phyloP scores from a whole-genome alignment of 2,329 filamentous ascomycete genomes.

The Hypoxylon sp. region DNA sequence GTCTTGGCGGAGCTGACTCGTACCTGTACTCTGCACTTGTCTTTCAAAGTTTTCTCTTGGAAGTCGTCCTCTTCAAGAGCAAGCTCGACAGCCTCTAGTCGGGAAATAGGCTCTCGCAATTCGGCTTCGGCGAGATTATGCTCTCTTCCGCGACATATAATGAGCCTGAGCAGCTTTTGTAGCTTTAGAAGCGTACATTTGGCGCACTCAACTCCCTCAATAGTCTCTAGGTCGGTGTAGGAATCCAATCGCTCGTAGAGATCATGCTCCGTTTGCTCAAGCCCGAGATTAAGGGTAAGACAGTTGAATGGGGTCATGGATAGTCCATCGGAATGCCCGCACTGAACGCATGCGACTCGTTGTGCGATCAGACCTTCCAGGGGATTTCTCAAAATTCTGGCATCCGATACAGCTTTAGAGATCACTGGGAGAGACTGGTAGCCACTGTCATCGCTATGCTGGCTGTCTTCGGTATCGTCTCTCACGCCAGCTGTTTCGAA shows the following conservation, averaged over 20 bases:
- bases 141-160: constrained; percentile 59
- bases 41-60: constrained; percentile 73
- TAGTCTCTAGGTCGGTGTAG: constrained; percentile 86
- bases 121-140: constrained; percentile 60
- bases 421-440: constrained; percentile 63
- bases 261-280: constrained; percentile 72
- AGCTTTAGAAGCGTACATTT: constrained; percentile 85
- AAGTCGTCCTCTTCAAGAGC: constrained; percentile 86
- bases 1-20: constrained; percentile 86
- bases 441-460: constrained; percentile 69
- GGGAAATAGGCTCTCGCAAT: constrained; percentile 64
- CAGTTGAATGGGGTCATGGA: constrained; percentile 95
- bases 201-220: constrained; percentile 89
- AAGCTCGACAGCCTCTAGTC: constrained; percentile 75
- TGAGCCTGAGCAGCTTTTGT: constrained; percentile 61
- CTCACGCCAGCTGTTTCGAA: constrained; percentile 57
- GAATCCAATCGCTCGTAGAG: constrained; percentile 84
- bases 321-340: constrained; percentile 88
- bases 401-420: constrained; percentile 55
- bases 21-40: constrained; percentile 76
- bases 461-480: constrained; percentile 61
- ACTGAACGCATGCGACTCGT: constrained; percentile 86
- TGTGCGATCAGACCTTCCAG: constrained; percentile 90
- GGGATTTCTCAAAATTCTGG: constrained; percentile 73
- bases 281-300: constrained; percentile 84